A percentile compares a stretch with the other conserved stretches of the same genome.
phyloP scores from a whole-genome alignment of 192 early-diverging fungal genomes.

The Gigaspora rosea region DNA sequence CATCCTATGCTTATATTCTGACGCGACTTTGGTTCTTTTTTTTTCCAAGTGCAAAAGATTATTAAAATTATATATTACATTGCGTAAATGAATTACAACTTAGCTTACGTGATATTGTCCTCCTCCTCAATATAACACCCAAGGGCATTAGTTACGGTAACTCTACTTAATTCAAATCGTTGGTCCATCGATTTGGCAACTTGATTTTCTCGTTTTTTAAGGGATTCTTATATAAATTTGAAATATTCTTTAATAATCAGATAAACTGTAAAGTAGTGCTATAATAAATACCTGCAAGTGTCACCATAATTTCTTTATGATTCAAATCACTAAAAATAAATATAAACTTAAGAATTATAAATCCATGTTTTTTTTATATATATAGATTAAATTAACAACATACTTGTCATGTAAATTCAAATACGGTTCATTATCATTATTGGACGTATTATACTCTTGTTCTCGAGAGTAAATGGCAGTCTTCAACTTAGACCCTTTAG shows the following conservation, averaged over 20 bases:
- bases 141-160: neutral
- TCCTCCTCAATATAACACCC: slow-evolving; percentile 6
- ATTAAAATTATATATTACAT: neutral
- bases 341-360: no score
- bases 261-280: neutral
- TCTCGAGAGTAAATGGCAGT: neutral
- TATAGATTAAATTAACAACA: no score
- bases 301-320: neutral
- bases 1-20: slow-evolving; percentile 24
- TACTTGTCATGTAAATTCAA: no score
- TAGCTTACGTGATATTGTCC: neutral
- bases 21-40: slow-evolving; percentile 7
- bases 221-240: neutral
- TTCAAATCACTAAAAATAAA: no score
- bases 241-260: neutral
- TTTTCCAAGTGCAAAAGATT: no score
- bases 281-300: slow-evolving; percentile 6
- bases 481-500: no score
- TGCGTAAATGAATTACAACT: no score
- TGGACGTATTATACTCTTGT: neutral
- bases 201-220: slow-evolving; percentile 28
- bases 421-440: no score
- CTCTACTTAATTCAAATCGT: slow-evolving; percentile 13
- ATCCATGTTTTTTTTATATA: no score
- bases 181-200: slow-evolving; percentile 17